Evolutionary conservation across 176 grass and related monocot species (phyloP), one percentile per base, ranked within the genome.

Genomic region (Musa beccarii): DNA sequence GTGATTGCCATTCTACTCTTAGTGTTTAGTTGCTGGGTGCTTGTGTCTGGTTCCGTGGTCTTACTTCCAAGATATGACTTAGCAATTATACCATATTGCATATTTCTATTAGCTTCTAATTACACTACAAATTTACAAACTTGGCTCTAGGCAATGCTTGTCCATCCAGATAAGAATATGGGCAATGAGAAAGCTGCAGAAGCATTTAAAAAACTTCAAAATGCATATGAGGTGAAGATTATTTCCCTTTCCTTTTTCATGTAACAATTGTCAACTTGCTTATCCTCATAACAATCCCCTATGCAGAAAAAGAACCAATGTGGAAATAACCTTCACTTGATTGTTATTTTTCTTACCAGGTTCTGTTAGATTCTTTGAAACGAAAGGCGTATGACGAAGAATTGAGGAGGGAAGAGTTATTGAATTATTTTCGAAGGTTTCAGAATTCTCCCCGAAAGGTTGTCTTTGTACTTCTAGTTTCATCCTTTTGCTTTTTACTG

Each of bases 121-220:
- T 4, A 26, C 9, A 81, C 53, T 77, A 66, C 61, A 67, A 43
- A 6, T 80, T 26, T 49, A 10, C 54, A 56, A 57, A 71, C 50
- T 24, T 70, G 59, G 51, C 55, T 89, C 24, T 84, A 99, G 95
- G 95, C 95, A 89, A 99, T 99, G 95, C 82, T 99, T 80, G 95
- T 99, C 68, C 95, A 99, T 77, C 95, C 95, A 77, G 95, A 99
- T 83, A 99, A 99, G 84, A 99, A 99, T 75, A 93, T 99, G 86
- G 88, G 90, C 61, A 99, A 99, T 79, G 90, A 99, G 84, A 91
- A 93, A 89, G 90, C 95, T 81, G 90, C 90, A 24, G 95, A 99
- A 81, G 90, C 95, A 86, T 99, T 99, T 87, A 99, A 99, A 85
- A 99, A 92, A 79, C 91, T 99, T 84, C 95, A 99, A 94, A 99